These are phyloP conservation scores for Cryptosporidium ubiquitum DNA, from an alignment of 169 alveolate species.

Conservation along the genomic window DNA sequence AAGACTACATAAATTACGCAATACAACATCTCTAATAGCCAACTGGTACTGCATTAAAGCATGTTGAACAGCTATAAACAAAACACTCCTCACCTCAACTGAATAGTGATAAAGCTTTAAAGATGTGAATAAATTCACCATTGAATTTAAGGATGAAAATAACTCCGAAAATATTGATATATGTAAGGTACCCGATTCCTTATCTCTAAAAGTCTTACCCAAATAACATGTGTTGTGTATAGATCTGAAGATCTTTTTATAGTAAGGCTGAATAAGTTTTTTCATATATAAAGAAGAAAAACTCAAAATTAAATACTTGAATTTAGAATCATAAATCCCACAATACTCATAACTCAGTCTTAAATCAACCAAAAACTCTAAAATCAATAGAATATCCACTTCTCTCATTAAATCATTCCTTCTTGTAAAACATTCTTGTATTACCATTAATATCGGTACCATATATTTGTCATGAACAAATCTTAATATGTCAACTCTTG, in stretches of 20 bases:
- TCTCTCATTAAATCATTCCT: constrained; percentile 40
- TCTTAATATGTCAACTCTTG: constrained; percentile 52
- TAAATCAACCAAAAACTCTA: constrained; percentile 47
- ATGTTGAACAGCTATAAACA: constrained; percentile 24
- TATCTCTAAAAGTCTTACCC: constrained; percentile 59
- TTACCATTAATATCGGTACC: constrained; percentile 15
- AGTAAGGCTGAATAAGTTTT: constrained; percentile 34
- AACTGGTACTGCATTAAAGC: constrained; percentile 39
- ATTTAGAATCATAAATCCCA: constrained; percentile 60
- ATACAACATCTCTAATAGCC: constrained; percentile 33
- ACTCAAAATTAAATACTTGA: constrained; percentile 21
- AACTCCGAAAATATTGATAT: constrained; percentile 26
- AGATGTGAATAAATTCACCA: constrained; percentile 25
- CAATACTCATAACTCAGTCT: constrained; percentile 25
- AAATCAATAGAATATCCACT: constrained; percentile 3
- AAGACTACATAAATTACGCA: constrained; percentile 25
- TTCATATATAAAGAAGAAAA: constrained; percentile 21
- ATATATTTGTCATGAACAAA: constrained; percentile 45
- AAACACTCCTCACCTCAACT: constrained; percentile 13
- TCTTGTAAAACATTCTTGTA: constrained; percentile 5
- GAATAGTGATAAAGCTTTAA: constrained; percentile 30
- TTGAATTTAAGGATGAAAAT: not conserved
- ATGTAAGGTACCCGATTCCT: constrained; percentile 56
- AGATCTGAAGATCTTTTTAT: not conserved
- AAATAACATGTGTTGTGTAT: constrained; percentile 37